Base-by-base conservation (phyloP, 2,329 filamentous ascomycete genomes). In the Arthrocladium fulminans region DNA sequence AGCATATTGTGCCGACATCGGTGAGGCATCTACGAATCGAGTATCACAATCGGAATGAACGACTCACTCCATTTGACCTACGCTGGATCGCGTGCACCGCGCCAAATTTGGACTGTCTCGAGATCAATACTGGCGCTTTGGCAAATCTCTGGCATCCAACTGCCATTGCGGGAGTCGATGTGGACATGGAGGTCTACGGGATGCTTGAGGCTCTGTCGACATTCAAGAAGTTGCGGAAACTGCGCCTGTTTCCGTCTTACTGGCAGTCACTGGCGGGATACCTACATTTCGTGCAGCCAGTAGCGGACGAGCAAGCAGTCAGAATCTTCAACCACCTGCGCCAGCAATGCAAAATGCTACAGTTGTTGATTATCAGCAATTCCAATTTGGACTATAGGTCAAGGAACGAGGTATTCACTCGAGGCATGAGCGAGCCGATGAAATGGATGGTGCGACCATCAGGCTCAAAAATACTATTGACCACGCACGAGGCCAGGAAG, bases 191-290 rank as follows among this genome's bases (percentile, higher is more conserved):
- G 34, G 51, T 56, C 9, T 59, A 59, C 34, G 34, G 48, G 3
- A 54, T 55, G 19, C 40, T 59, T 35, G 53, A 50, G 6, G 50
- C 56, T 8, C 45, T 59, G 17, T 49, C 53, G 25, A 51, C 51
- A 27, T 58, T 59, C 30, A 46, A 45, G n/a, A 51, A 49, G 1
- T 47, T 59, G n/a, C 42, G 47, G 9, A 50, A 48, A 15, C 51
- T 59, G 19, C 54, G 54, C n/a, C 51, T 58, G 5, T 57, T 56
- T 38, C 57, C 57, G 10, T 55, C 56, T 2, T 58, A 57, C 45
- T 43, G 52, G n/a, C 39, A 49, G 29, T 47, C 38, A n/a, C 19
- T 23, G 2, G 27, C 24, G 5, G 25, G 35, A 23, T 25, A 25
- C n/a, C 29, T 48, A 13, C 38, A 13, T 25, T 37, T 42, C 25